phyloP scores from a whole-genome alignment of 2,329 filamentous ascomycete genomes.

The Cladophialophora yegresii region DNA sequence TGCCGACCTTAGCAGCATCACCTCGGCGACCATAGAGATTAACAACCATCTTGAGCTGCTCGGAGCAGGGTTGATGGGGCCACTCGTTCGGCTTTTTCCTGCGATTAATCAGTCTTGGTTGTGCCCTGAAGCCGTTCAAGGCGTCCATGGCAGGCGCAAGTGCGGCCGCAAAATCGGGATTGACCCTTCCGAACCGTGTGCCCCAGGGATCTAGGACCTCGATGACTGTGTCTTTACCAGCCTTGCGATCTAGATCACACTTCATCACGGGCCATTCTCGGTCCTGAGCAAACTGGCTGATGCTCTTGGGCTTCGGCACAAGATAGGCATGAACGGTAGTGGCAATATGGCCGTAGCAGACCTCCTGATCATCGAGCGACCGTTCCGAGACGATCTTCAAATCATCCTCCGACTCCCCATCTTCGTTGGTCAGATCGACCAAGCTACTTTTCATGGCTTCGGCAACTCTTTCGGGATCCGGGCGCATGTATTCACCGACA shows the following conservation, averaged over 20 bases:
- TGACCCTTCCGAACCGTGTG: conserved; percentile 73
- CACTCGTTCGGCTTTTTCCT: conserved; percentile 65
- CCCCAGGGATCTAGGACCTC: conserved; percentile 72
- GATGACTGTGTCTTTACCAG: conserved; percentile 56
- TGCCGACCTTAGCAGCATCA: conserved; percentile 66
- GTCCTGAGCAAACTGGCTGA: conserved; percentile 20
- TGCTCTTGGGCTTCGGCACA: conserved; percentile 33
- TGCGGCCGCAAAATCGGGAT: conserved; percentile 65
- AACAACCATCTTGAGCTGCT: conserved; percentile 65
- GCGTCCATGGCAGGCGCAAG: conserved; percentile 74
- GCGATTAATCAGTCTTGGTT: conserved; percentile 69
- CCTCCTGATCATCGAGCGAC: conserved; percentile 33
- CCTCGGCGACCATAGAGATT: conserved; percentile 77
- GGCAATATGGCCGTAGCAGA: conserved; percentile 35
- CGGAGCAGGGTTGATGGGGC: conserved; percentile 63
- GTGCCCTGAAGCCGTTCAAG: conserved; percentile 66
- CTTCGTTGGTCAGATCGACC: conserved; percentile 33
- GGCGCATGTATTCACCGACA: conserved; percentile 67
- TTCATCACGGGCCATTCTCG: conserved; percentile 36
- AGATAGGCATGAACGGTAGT: conserved; percentile 32
- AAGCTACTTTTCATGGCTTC: conserved; percentile 57
- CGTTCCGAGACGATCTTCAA: conserved; percentile 39
- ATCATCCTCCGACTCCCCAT: conserved; percentile 51
- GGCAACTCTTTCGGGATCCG: conserved; percentile 53
- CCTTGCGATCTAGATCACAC: conserved; percentile 29